A percentile compares a stretch with the other conserved stretches of the same genome.
phyloP scores from a whole-genome alignment of 495 filamentous ascomycete species.

The Endocarpon pusillum region DNA sequence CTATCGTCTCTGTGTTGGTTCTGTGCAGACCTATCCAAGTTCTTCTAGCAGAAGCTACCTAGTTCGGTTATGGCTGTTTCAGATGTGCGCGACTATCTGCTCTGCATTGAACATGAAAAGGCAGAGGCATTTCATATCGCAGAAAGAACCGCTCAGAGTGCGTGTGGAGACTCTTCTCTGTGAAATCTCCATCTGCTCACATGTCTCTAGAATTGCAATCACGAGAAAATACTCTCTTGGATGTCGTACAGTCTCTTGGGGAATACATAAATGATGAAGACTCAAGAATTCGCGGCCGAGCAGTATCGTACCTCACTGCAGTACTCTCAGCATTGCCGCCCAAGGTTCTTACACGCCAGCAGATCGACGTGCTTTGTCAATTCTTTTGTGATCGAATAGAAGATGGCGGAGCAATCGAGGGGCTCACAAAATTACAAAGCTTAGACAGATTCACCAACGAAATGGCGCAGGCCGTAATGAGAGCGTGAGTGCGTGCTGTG shows the following conservation, averaged over 20 bases:
- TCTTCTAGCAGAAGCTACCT: too few relatives aligned
- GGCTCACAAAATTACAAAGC: conserved; percentile 28
- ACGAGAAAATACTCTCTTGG: conserved; percentile 45
- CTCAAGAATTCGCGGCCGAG: conserved; percentile 41
- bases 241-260: conserved; percentile 47
- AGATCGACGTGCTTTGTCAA: conserved; percentile 40
- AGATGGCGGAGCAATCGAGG: conserved; percentile 38
- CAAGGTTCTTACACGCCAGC: conserved; percentile 46
- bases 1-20: too few relatives aligned
- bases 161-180: conserved; percentile 5
- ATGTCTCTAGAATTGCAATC: conserved; percentile 35
- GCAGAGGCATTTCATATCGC: conserved; percentile 42
- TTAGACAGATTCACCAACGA: conserved; percentile 31
- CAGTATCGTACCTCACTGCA: conserved; percentile 49
- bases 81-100: conserved; percentile 45
- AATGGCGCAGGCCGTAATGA: conserved; percentile 28
- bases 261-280: conserved; percentile 61
- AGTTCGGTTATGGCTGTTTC: too few relatives aligned
- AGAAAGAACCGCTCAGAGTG: conserved; percentile 37
- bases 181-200: not conserved
- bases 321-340: conserved; percentile 40
- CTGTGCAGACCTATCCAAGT: too few relatives aligned
- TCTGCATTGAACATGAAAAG: conserved; percentile 45
- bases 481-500: conserved; percentile 27
- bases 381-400: conserved; percentile 46